phyloP scores from a whole-genome alignment of 306 rosid genomes.

The Gynostemma pentaphyllum region DNA sequence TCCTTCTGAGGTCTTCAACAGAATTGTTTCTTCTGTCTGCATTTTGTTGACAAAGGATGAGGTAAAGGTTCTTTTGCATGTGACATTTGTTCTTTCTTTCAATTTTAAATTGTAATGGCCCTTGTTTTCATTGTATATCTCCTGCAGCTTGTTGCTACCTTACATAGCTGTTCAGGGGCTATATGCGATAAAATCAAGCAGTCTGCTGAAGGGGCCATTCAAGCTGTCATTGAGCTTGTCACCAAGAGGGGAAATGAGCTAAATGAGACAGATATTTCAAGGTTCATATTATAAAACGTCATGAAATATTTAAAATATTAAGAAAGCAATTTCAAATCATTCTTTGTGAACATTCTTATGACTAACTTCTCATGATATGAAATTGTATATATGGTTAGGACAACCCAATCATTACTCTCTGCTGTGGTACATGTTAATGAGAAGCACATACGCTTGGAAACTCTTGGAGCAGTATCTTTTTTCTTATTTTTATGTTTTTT shows the following conservation, averaged over 20 bases:
- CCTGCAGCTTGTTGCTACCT: conserved; percentile 75
- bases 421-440: conserved; percentile 68
- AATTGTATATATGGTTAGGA: conserved; percentile 43
- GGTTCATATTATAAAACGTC: conserved; percentile 31
- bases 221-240: conserved; percentile 80
- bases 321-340: conserved; percentile 1
- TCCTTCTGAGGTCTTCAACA: conserved; percentile 95
- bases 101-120: not conserved
- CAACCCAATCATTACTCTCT: conserved; percentile 75
- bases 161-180: conserved; percentile 72
- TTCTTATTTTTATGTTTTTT: not conserved
- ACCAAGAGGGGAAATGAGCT: conserved; percentile 69
- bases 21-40: conserved; percentile 82
- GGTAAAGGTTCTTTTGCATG: conserved; percentile 28
- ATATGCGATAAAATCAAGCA: conserved; percentile 86
- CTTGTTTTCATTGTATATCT: conserved; percentile 1
- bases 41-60: conserved; percentile 71
- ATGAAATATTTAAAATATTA: conserved; percentile 7
- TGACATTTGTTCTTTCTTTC: not conserved
- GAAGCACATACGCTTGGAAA: conserved; percentile 79
- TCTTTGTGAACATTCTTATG: conserved; percentile 14
- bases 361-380: not conserved
- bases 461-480: conserved; percentile 95
- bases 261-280: conserved; percentile 67
- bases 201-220: conserved; percentile 95